These are phyloP conservation scores for Tylopilus subfusipes DNA, from an alignment of 768 basidiomycete species.

Conservation along the genomic window DNA sequence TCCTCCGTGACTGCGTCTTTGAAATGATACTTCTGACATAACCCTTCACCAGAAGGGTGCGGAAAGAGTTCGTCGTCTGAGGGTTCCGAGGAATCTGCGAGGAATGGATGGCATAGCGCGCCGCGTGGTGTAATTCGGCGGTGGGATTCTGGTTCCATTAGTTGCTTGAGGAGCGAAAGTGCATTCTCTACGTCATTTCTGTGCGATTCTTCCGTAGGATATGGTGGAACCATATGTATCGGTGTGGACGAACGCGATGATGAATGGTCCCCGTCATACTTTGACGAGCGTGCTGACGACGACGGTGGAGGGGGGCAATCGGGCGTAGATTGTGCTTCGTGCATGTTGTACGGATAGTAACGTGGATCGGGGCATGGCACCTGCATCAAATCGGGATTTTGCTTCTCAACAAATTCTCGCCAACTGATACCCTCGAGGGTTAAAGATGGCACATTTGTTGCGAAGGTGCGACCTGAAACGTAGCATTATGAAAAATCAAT, in stretches of 20 bases:
- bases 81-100: slow-evolving; percentile 44
- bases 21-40: slow-evolving; percentile 61
- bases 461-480: slow-evolving; percentile 74
- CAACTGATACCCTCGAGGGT: slow-evolving; percentile 64
- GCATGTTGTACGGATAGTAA: slow-evolving; percentile 50
- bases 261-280: slow-evolving; percentile 12
- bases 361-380: slow-evolving; percentile 48
- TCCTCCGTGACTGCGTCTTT: slow-evolving; percentile 58
- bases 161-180: slow-evolving; percentile 67
- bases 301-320: slow-evolving; percentile 31
- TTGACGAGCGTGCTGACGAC: slow-evolving; percentile 32
- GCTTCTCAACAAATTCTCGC: slow-evolving; percentile 67
- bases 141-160: slow-evolving; percentile 76
- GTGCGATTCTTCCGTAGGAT: slow-evolving; percentile 39
- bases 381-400: slow-evolving; percentile 68
- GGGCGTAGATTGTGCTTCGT: slow-evolving; percentile 25
- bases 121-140: slow-evolving; percentile 72
- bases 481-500: slow-evolving; percentile 2
- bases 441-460: slow-evolving; percentile 85
- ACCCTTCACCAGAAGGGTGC: slow-evolving; percentile 63
- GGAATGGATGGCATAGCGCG: slow-evolving; percentile 78
- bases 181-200: slow-evolving; percentile 58
- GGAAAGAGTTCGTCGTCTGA: slow-evolving; percentile 69
- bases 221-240: slow-evolving; percentile 11
- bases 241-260: slow-evolving; percentile 24